These are phyloP conservation scores for Purpureocillium lavendulum DNA, from an alignment of 2,329 filamentous ascomycete genomes.

Conservation along the genomic window DNA sequence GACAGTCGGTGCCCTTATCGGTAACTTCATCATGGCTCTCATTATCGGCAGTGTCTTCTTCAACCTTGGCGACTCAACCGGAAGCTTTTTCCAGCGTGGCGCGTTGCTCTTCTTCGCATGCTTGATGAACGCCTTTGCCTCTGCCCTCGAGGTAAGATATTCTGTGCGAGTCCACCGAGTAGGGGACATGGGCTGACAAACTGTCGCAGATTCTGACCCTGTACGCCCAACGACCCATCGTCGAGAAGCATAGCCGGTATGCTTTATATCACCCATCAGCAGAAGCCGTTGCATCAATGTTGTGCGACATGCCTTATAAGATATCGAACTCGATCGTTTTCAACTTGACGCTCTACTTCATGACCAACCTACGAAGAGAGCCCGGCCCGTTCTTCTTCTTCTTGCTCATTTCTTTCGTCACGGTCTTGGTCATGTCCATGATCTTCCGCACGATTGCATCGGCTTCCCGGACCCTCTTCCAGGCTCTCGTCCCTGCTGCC, in stretches of 20 bases:
- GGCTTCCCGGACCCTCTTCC: constrained; percentile 60
- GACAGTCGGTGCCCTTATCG: constrained; percentile 59
- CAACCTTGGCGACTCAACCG: constrained; percentile 57
- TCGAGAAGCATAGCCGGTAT: constrained; percentile 83
- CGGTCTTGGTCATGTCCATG: constrained; percentile 75
- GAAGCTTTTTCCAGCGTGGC: constrained; percentile 70
- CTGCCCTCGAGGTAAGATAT: constrained; percentile 57
- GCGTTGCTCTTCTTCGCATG: constrained; percentile 82
- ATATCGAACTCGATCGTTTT: constrained; percentile 65
- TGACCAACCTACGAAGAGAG: constrained; percentile 71
- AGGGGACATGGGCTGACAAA: neutral
- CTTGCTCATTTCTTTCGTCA: constrained; percentile 64
- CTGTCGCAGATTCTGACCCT: constrained; percentile 61
- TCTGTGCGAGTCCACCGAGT: neutral
- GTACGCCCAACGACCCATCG: constrained; percentile 82
- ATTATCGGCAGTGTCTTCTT: constrained; percentile 77
- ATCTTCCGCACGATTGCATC: constrained; percentile 78
- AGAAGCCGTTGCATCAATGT: constrained; percentile 80
- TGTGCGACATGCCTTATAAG: constrained; percentile 76
- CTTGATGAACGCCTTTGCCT: constrained; percentile 77
- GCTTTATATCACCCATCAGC: constrained; percentile 84
- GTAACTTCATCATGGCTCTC: constrained; percentile 68
- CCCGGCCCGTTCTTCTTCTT: constrained; percentile 80
- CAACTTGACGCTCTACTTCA: constrained; percentile 78
- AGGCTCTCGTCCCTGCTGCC: constrained; percentile 53